Evolutionary conservation across 495 filamentous ascomycete genomes (phyloP), one percentile per base, ranked within the genome.

Genomic region (Elasticomyces elasticus): DNA sequence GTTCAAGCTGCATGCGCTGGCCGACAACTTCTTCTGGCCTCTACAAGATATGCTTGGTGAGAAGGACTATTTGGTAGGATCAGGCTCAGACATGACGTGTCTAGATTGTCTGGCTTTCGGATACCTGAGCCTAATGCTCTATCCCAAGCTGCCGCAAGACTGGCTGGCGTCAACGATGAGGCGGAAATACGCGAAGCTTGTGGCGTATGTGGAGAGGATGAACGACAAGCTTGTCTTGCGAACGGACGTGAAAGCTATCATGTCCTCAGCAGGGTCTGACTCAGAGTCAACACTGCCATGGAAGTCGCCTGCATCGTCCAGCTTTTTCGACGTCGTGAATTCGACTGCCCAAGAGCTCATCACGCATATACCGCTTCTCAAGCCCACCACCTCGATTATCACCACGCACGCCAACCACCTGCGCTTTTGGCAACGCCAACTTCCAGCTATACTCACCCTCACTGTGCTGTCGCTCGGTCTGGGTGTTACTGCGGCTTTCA

Each of bases 61-160:
- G n/a, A 81, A 79, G 61, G 37, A 62, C 10, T 82, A 73, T 60
- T 65, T 85, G 17, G 69, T 89, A 1, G 69, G 70, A 5, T 62
- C 68, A 0, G 69, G 70, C 6, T 62, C 68, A 0, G 57, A 64
- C 2, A 74, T 79, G 4, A 76, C 79, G n/a, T 81, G 74, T 45
- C 67, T 88, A n/a, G 84, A 94, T 68, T 94, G 86, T 64, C 61
- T 94, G 24, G 82, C 78, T 1, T 73, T 85, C 53, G 92, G 80
- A 20, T 95, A 91, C 67, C 69, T 96, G 38, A 76, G 79, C 7
- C 66, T 96, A 38, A 84, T 85, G 67, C 68, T 86, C 2, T 73
- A 84, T 19, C 80, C 86, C 1, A 75, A 83, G 0, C 64, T 92
- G 25, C 85, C 87, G 20, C 76, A 84, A 47, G 66, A 78, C 23